These are phyloP conservation scores for Pascua sp. DNA, from an alignment of 1,284 basidiomycete genomes.

Conservation along the genomic window DNA sequence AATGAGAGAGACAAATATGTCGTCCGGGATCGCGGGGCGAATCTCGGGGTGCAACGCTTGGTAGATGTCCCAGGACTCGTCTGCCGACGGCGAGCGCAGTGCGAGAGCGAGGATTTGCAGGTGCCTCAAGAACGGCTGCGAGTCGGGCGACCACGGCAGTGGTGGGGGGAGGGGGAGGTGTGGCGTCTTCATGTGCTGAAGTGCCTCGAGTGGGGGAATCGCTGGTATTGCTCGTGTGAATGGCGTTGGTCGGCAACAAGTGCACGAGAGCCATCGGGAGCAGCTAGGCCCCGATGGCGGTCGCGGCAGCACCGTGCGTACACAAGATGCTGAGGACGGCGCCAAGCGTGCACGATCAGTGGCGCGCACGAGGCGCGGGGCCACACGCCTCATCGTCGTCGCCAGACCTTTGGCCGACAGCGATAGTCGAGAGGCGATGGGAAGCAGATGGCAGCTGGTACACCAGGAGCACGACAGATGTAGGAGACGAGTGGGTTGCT, in stretches of 20 bases:
- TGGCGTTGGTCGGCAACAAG: conserved; percentile 19
- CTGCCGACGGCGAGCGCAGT: conserved; percentile 19
- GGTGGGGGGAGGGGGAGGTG: conserved; percentile 40
- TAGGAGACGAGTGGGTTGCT: too few relatives aligned
- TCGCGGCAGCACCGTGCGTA: not conserved
- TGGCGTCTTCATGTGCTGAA: conserved; percentile 22
- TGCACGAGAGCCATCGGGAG: conserved; percentile 42
- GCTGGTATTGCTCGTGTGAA: not conserved
- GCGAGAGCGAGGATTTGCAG: conserved; percentile 34
- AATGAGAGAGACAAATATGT: conserved; percentile 29
- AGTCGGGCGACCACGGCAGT: conserved; percentile 43
- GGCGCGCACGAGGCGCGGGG: too few relatives aligned
- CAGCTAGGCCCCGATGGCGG: conserved; percentile 32
- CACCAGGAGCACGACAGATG: too few relatives aligned
- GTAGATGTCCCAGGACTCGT: conserved; percentile 38
- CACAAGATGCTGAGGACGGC: not conserved
- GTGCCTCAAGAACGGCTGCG: conserved; percentile 40
- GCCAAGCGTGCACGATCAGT: too few relatives aligned
- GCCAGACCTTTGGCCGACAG: too few relatives aligned
- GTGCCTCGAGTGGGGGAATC: conserved; percentile 10
- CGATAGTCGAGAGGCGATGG: too few relatives aligned
- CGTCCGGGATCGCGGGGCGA: conserved; percentile 35
- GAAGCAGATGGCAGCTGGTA: too few relatives aligned
- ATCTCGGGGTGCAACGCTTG: conserved; percentile 30
- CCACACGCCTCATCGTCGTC: too few relatives aligned